Conservation (phyloP, 768 basidiomycete genomes). For the Russula emetica region DNA sequence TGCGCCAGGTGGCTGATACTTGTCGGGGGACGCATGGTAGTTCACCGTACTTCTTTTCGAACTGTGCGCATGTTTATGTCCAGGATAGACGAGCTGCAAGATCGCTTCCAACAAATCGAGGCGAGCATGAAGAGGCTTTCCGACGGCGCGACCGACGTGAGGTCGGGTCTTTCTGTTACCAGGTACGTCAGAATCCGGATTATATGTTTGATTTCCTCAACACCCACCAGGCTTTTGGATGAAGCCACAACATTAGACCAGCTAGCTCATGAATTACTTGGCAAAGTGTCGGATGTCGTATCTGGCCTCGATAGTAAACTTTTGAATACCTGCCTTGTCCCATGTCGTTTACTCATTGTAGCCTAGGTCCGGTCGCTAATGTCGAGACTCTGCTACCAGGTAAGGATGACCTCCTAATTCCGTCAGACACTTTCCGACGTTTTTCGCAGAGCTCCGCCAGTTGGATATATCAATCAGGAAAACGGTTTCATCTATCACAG, state of each 20-base stretch:
- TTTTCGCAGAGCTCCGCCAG: conserved; percentile 25
- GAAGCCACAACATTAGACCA: conserved; percentile 21
- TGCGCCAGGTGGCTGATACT: conserved; percentile 73
- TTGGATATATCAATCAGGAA: conserved; percentile 24
- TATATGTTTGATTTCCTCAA: background rate
- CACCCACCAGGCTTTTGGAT: conserved; percentile 17
- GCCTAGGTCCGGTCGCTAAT: conserved; percentile 44
- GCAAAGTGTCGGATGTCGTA: conserved; percentile 20
- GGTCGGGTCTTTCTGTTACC: conserved; percentile 18
- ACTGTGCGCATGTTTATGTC: conserved; percentile 4
- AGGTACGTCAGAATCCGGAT: conserved; percentile 13
- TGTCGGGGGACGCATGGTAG: conserved; percentile 66
- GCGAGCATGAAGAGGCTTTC: conserved; percentile 25
- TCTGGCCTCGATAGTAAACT: conserved; percentile 19
- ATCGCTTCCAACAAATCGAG: conserved; percentile 48
- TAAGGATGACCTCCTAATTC: conserved; percentile 28
- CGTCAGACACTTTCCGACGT: background rate
- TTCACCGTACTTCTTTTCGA: conserved; percentile 28
- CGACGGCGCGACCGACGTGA: conserved; percentile 26
- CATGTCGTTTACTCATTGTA: background rate
- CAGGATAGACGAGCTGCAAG: conserved; percentile 39
- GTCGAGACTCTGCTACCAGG: conserved; percentile 52
- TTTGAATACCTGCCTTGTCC: background rate
- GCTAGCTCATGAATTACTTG: conserved; percentile 16
- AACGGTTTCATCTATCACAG: conserved; percentile 15